Evolutionary conservation across 495 filamentous ascomycete species (phyloP), one percentile per base, ranked within the genome.

Genomic region (Tuber indicum): DNA sequence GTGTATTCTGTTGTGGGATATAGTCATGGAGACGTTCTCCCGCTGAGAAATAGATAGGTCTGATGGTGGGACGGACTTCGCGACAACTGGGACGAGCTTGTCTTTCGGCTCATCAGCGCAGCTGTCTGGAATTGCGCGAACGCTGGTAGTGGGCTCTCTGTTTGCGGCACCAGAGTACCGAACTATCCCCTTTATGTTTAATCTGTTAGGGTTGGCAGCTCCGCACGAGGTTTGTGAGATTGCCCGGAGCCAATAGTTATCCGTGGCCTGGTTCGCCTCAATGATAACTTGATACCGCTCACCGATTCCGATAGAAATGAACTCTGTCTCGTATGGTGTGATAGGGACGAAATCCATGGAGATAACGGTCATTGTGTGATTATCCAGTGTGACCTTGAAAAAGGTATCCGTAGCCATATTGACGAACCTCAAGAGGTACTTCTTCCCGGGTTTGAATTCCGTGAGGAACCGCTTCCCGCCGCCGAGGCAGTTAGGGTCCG

Each of bases 251-350:
- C 92, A 94, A 85, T 91, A 93, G 79, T 89, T 87, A 23, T 84
- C 86, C 17, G 79, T 72, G 46, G 76, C 43, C 19, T 46, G 52
- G n/a, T 87, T 86, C 23, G 91, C 91, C 70, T 88, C 87, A 70
- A 93, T 88, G 75, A 92, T 89, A 17, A 93, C 86, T 78, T 93
- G 89, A 83, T 91, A 91, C 46, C 92, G 87, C 84, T 93, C 91
- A 21, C 89, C 91, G 82, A 93, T 92, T 45, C 82, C 88, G 73
- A 93, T 86, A 42, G 85, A 80, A 19, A 92, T 76, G 44, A 85
- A 84, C 44, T 84, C 76, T 70, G 85, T 84, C 36, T 84, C 85
- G 58, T 85, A 84, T 4, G 89, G 85, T 10, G 84, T 81, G 72
- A 90, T 87, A 17, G 88, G 87, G 23, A 89, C 87, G 39, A 88